phyloP scores from a whole-genome alignment of 805 yeast genomes.

The Candida verbasci region DNA sequence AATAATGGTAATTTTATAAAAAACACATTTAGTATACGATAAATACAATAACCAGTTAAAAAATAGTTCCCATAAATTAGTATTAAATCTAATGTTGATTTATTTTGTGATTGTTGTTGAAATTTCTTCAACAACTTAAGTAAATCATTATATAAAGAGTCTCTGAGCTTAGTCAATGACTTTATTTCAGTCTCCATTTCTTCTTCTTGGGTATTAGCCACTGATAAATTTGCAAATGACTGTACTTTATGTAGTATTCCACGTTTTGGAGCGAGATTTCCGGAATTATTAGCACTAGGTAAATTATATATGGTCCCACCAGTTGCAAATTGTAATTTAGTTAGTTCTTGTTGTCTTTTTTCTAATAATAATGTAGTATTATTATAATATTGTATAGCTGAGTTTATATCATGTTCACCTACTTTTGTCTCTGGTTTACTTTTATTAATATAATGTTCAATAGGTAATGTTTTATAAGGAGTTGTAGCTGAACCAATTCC shows the following conservation, averaged over 20 bases:
- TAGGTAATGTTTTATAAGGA: constrained; percentile 28
- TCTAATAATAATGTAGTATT: constrained; percentile 33
- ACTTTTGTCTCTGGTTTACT: constrained; percentile 10
- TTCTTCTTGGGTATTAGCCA: constrained; percentile 19
- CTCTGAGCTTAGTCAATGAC: constrained; percentile 28
- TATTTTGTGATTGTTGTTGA: constrained; percentile 11
- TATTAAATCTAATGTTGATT: constrained; percentile 6
- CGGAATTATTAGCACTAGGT: constrained; percentile 11
- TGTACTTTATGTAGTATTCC: constrained; percentile 35
- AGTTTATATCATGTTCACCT: constrained; percentile 28
- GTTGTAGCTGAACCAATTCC: constrained; percentile 52
- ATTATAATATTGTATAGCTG: constrained; percentile 34
- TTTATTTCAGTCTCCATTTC: constrained; percentile 39
- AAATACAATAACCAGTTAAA: constrained; percentile 47
- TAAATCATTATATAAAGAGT: constrained; percentile 27
- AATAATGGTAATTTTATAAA: constrained; percentile 35
- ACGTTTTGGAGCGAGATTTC: constrained; percentile 8
- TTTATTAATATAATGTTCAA: constrained; percentile 9
- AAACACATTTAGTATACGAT: constrained; percentile 41
- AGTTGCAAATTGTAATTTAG: constrained; percentile 11
- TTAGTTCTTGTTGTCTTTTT: constrained; percentile 31
- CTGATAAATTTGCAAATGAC: constrained; percentile 34
- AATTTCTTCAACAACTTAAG: constrained; percentile 15
- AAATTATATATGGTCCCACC: constrained; percentile 26
- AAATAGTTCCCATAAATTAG: constrained; percentile 16